Percentiles rank a stretch among this genome's conserved stretches.
These are phyloP conservation scores for Malus hybrid DNA, from an alignment of 331 rosid species.

Conservation along the genomic window DNA sequence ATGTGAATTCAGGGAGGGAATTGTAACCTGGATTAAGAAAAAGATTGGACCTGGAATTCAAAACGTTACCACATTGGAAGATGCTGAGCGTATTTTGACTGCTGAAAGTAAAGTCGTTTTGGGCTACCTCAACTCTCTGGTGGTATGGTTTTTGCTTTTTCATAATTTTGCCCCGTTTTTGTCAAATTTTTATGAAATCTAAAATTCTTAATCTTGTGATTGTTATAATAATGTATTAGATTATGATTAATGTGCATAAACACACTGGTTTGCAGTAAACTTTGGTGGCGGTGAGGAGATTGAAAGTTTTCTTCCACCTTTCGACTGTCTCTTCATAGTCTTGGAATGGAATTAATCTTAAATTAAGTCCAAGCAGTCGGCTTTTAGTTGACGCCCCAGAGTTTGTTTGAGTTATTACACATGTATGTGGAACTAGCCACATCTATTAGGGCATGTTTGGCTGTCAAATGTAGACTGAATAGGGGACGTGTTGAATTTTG, in stretches of 20 bases:
- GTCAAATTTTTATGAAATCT: not conserved
- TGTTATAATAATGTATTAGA: not conserved
- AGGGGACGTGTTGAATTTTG: not conserved
- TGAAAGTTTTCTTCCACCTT: not conserved
- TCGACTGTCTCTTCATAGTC: not conserved
- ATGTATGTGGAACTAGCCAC: not conserved
- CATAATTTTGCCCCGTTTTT: not conserved
- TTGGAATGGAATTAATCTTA: not conserved
- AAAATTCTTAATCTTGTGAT: not conserved
- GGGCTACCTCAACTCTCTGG: conserved; percentile 84
- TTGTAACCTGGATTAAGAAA: conserved; percentile 91
- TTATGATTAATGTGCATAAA: not conserved
- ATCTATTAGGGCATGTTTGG: not conserved
- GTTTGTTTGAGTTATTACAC: not conserved
- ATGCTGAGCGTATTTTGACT: conserved; percentile 57
- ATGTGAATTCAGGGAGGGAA: conserved; percentile 53
- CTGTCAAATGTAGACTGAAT: not conserved
- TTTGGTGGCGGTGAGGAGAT: not conserved
- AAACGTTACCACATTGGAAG: conserved; percentile 74
- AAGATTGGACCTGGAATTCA: conserved; percentile 81
- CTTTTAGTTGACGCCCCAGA: not conserved
- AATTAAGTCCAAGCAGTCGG: not conserved
- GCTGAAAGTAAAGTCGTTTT: conserved; percentile 71
- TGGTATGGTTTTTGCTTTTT: conserved; percentile 40
- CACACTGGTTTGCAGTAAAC: not conserved